Percentiles rank a stretch among this genome's conserved stretches.
Conservation (phyloP, 345 rosid genomes). For the Turritis glabra region DNA sequence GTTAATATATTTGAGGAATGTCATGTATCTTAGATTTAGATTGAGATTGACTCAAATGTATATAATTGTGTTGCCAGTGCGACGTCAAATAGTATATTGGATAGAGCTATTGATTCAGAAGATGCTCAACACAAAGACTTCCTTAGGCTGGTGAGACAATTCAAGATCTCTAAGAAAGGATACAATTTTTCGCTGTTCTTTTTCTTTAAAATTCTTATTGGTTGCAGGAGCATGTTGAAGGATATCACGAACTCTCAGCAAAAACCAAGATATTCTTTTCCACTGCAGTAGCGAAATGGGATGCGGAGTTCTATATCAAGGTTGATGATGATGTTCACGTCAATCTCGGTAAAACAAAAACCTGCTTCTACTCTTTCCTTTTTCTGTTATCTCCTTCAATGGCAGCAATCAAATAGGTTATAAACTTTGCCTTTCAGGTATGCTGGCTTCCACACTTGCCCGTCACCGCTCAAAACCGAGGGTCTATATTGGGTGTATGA, state of each 20-base stretch:
- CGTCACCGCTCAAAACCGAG: constrained; percentile 91
- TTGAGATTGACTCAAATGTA: constrained; percentile 14
- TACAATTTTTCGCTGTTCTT: neutral
- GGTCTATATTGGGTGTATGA: constrained; percentile 95
- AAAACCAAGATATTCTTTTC: constrained; percentile 93
- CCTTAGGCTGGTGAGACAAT: constrained; percentile 75
- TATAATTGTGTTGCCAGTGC: constrained; percentile 60
- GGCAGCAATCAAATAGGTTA: neutral
- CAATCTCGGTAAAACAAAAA: constrained; percentile 65
- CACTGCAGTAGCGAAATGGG: constrained; percentile 94
- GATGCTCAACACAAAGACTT: constrained; percentile 95
- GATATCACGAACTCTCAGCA: constrained; percentile 95
- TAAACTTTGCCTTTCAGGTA: constrained; percentile 44
- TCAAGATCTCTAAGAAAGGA: neutral
- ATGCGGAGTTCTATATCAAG: constrained; percentile 90
- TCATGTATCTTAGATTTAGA: neutral
- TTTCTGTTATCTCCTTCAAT: neutral
- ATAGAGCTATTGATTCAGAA: constrained; percentile 96
- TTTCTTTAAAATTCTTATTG: neutral
- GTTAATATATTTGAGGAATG: neutral
- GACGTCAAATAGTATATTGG: constrained; percentile 89
- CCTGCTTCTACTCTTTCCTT: neutral
- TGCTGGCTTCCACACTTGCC: constrained; percentile 85
- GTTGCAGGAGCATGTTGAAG: constrained; percentile 91
- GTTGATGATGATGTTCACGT: constrained; percentile 99